phyloP scores from a whole-genome alignment of 768 basidiomycete species.

The Tricholoma bakamatsutake region DNA sequence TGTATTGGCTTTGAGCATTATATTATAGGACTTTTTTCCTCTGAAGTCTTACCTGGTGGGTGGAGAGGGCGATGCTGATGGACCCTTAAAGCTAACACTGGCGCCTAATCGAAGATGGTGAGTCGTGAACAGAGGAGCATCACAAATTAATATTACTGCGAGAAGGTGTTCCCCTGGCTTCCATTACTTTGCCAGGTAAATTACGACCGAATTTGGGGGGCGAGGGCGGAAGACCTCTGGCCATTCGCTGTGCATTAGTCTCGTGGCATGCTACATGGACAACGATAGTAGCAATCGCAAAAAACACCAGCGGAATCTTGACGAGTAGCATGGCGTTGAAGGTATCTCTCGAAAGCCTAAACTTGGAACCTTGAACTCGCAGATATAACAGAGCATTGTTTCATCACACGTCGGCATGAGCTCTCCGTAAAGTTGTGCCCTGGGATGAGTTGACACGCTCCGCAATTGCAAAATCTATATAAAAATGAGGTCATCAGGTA shows the following conservation, averaged over 20 bases:
- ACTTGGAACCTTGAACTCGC: not conserved
- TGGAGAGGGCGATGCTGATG: conserved; percentile 19
- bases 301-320: not conserved
- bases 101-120: conserved; percentile 6
- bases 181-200: conserved; percentile 19
- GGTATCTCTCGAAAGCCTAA: not conserved
- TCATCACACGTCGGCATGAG: conserved; percentile 3
- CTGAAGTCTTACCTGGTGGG: conserved; percentile 18
- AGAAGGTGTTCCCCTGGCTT: conserved; percentile 15
- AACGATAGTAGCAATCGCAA: not conserved
- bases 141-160: not conserved
- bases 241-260: conserved; percentile 39
- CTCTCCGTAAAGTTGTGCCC: conserved; percentile 3
- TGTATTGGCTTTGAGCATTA: not conserved
- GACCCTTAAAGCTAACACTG: conserved; percentile 5
- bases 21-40: too few relatives aligned
- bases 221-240: conserved; percentile 36
- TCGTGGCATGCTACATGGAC: conserved; percentile 7
- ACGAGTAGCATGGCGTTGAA: not conserved
- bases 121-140: not conserved
- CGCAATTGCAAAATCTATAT: not conserved
- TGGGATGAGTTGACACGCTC: not conserved
- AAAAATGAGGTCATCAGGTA: not conserved
- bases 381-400: not conserved
- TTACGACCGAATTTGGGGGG: conserved; percentile 29